Evolutionary conservation across 2,329 filamentous ascomycete species (phyloP), one percentile per base, ranked within the genome.

Genomic region (Rhinocladiella similis): DNA sequence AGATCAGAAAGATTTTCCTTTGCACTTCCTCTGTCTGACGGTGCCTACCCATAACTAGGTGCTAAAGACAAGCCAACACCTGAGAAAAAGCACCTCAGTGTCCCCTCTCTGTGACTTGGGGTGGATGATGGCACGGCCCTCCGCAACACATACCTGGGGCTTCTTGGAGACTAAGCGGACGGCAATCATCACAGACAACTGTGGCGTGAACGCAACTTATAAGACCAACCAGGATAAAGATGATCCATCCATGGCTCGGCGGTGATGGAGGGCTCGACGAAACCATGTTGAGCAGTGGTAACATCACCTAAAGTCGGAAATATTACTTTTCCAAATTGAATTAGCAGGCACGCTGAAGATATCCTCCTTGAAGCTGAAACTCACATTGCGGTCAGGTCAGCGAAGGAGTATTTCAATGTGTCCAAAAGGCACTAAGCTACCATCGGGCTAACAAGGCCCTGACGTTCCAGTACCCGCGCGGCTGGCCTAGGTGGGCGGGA

Each of bases 41-140:
- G 16, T 35, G 16, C 39, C 22, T 45, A 52, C 49, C 49, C 39
- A 52, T 52, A 52, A 45, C 39, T 22, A 45, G 49, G 49, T 43
- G 49, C 49, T 22, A 52, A 35, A 19, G 49, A 52, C 25, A 52
- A 20, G 49, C 49, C 49, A 52, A 52, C 49, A 52, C 49, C 49
- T 52, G 38, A 45, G 36, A 45, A 45, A 52, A 42, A 29, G 35
- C 38, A 16, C 29, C 13, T 36, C 25, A 29, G 36, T 51, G 6
- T 25, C n/a, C 14, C 22, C 36, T 29, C 25, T 27, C 38, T 19
- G 20, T 50, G 36, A 29, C 14, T 42, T 25, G 47, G 19, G 20
- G 18, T 39, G 35, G 47, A 18, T 33, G 36, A 43, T 29, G 38
- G n/a, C 48, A 43, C 48, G 20, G 48, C 22, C 48, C 38, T 42